phyloP scores from a whole-genome alignment of 441 rosid genomes.

The Eutrema salsugineum region DNA sequence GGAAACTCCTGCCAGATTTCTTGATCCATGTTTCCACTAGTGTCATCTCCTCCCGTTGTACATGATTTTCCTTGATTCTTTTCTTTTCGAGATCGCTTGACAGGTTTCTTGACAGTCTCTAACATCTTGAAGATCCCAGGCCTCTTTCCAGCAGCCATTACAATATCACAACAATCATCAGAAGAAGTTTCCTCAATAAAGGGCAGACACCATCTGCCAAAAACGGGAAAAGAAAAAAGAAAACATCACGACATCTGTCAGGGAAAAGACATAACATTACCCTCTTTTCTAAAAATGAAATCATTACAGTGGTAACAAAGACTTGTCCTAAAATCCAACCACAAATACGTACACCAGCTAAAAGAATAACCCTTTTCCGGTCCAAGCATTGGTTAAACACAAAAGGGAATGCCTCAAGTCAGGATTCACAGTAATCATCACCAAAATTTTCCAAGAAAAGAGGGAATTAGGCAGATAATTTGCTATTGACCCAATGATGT shows the following conservation, averaged over 20 bases:
- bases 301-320: background rate
- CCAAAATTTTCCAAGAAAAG: background rate
- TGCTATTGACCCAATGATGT: background rate
- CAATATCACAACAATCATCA: slow-evolving; percentile 62
- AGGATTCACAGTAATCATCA: background rate
- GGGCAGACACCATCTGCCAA: slow-evolving; percentile 64
- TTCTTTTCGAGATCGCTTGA: slow-evolving; percentile 75
- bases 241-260: background rate
- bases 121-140: slow-evolving; percentile 55
- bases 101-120: slow-evolving; percentile 73
- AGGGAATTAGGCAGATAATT: background rate
- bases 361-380: background rate
- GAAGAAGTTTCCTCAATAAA: slow-evolving; percentile 54
- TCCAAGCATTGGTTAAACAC: background rate
- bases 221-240: background rate
- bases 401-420: background rate
- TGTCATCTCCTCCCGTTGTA: slow-evolving; percentile 26
- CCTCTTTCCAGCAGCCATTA: slow-evolving; percentile 75
- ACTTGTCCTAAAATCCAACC: background rate
- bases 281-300: background rate
- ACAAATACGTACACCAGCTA: background rate
- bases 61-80: slow-evolving; percentile 50
- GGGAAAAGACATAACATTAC: background rate
- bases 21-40: slow-evolving; percentile 64
- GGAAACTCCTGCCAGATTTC: slow-evolving; percentile 95